phyloP scores from a whole-genome alignment of 306 rosid genomes.

The Prunus kanzakura region DNA sequence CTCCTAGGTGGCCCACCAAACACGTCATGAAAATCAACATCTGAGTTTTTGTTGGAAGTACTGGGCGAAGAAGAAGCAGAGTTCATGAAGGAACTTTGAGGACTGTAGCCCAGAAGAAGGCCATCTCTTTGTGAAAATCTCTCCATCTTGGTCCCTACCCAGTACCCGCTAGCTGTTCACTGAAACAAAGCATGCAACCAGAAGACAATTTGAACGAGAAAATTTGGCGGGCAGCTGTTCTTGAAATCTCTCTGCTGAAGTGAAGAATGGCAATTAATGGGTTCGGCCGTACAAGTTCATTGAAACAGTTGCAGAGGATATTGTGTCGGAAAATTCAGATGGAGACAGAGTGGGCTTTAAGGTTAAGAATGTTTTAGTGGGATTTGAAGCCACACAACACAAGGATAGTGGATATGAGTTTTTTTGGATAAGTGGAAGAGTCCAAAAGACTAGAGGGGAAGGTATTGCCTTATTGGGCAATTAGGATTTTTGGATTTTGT shows the following conservation, averaged over 20 bases:
- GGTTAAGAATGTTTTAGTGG: not conserved
- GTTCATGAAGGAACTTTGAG: slow-evolving; percentile 31
- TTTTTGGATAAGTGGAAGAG: slow-evolving; percentile 36
- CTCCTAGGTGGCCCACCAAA: slow-evolving; percentile 91
- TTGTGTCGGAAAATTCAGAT: not conserved
- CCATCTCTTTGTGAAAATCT: slow-evolving; percentile 48
- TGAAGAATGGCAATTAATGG: too few relatives aligned
- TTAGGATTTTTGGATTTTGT: not conserved
- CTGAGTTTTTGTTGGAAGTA: slow-evolving; percentile 39
- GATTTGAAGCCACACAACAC: slow-evolving; percentile 51
- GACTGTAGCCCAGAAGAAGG: slow-evolving; percentile 45
- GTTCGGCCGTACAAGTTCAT: not conserved
- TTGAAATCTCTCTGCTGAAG: not conserved
- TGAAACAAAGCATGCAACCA: not conserved
- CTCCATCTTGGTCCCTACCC: slow-evolving; percentile 42
- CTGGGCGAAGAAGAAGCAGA: slow-evolving; percentile 29
- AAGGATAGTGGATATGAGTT: not conserved
- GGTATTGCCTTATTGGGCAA: not conserved
- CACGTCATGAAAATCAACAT: slow-evolving; percentile 77
- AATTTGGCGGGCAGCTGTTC: not conserved
- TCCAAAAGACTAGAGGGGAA: slow-evolving; percentile 17
- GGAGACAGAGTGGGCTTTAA: slow-evolving; percentile 10
- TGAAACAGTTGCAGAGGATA: not conserved
- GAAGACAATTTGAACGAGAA: not conserved
- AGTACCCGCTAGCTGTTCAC: not conserved